Evolutionary conservation across 1,284 basidiomycete genomes (phyloP).

Genomic region (Trichosporon sp.): DNA sequence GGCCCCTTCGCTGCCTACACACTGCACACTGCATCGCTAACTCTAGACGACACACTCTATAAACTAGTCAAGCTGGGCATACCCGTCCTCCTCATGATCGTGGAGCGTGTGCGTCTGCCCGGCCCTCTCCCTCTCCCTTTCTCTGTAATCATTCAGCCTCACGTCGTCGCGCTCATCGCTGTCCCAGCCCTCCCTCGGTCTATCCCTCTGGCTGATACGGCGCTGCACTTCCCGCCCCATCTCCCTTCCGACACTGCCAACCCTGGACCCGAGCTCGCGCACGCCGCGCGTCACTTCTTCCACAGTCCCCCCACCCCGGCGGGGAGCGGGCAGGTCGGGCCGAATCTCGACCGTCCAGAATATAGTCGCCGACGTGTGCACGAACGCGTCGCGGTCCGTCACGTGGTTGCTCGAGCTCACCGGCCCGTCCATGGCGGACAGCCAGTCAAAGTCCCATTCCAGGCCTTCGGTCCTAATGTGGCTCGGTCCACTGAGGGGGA

Average conservation of each 20-base stretch:
- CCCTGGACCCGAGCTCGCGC: slow-evolving; percentile 27
- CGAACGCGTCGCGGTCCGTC: slow-evolving; percentile 60
- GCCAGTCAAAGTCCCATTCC: slow-evolving; percentile 78
- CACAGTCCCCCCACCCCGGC: slow-evolving; percentile 33
- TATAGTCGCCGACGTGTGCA: slow-evolving; percentile 78
- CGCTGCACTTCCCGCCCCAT: slow-evolving; percentile 21
- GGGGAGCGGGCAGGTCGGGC: slow-evolving; percentile 32
- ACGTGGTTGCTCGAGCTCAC: slow-evolving; percentile 86
- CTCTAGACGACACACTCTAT: too few species aligned
- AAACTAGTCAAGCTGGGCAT: slow-evolving; percentile 29
- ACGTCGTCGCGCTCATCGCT: neutral
- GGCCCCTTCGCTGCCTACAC: too few species aligned
- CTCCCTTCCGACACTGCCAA: slow-evolving; percentile 18
- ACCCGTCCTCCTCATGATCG: slow-evolving; percentile 26
- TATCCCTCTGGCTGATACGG: slow-evolving; percentile 12
- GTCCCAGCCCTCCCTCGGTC: neutral
- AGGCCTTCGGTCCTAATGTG: slow-evolving; percentile 79
- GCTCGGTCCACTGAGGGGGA: slow-evolving; percentile 80
- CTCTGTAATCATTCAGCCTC: neutral
- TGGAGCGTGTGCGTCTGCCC: neutral
- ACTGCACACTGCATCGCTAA: too few species aligned
- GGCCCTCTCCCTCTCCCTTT: neutral
- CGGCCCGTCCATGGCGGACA: slow-evolving; percentile 76
- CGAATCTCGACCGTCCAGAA: slow-evolving; percentile 79
- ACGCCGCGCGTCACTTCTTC: slow-evolving; percentile 31